phyloP scores from a whole-genome alignment of 169 alveolate species.

The Cryptosporidium bovis region DNA sequence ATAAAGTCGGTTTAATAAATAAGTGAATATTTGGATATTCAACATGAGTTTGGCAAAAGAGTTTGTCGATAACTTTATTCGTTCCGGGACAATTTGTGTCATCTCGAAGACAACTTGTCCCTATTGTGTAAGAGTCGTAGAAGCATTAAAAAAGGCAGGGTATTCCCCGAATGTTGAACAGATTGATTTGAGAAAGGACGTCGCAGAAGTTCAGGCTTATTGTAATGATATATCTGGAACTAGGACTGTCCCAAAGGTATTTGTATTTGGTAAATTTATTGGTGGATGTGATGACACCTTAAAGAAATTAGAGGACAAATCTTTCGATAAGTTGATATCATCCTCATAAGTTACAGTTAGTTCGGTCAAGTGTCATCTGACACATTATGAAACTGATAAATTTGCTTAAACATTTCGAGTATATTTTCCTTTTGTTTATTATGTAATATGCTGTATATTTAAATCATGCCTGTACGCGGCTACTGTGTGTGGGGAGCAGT shows the following conservation, averaged over 20 bases:
- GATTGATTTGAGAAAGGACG: slow-evolving; percentile 73
- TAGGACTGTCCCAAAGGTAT: slow-evolving; percentile 82
- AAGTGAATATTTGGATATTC: neutral
- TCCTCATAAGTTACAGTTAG: too few relatives aligned
- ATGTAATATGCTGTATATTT: neutral
- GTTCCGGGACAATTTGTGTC: slow-evolving; percentile 17
- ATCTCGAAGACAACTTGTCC: slow-evolving; percentile 43
- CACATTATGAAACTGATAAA: too few relatives aligned
- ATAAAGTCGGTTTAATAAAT: neutral
- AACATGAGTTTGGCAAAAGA: neutral
- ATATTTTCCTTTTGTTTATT: too few relatives aligned
- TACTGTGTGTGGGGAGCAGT: neutral
- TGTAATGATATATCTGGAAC: slow-evolving; percentile 76
- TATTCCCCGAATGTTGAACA: slow-evolving; percentile 62
- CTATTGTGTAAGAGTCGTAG: slow-evolving; percentile 36
- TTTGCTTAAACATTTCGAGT: too few relatives aligned
- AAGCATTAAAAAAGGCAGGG: slow-evolving; percentile 35
- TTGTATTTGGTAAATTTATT: slow-evolving; percentile 75
- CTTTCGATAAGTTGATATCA: slow-evolving; percentile 1
- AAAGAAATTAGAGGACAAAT: slow-evolving; percentile 13
- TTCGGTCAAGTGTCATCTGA: too few relatives aligned
- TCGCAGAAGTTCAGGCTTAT: slow-evolving; percentile 77
- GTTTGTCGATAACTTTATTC: slow-evolving; percentile 45
- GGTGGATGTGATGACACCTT: slow-evolving; percentile 82
- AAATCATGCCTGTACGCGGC: neutral